Evolutionary conservation across 83 land plant genomes (phyloP), one percentile per base, ranked within the genome.

Genomic region (Picea abies): DNA sequence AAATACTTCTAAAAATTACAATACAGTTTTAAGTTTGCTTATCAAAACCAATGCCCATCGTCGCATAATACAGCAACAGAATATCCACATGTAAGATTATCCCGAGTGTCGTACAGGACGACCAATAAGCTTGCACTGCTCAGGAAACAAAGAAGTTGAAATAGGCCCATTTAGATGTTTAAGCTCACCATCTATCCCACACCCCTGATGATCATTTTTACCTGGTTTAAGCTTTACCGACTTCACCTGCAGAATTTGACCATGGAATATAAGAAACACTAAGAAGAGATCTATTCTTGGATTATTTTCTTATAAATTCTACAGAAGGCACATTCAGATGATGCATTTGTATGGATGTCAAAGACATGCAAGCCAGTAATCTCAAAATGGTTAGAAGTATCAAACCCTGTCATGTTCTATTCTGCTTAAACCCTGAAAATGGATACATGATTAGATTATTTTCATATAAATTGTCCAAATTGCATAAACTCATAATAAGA

Each of bases 101-200:
- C 1, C 39, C 17, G 60, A 44, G 16, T 52, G 56, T 6, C 41
- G 37, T 60, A 19, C 89, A 75, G 91, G 78, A 29, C 89, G 92
- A 60, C 97, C 97, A 85, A 95, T 95, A 29, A 95, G 91, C 66
- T 90, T 87, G 88, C 95, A 91, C 77, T 93, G 93, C 14, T 93
- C 91, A 16, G 94, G 91, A 80, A 93, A 90, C 79, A 95, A 60
- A 56, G 94, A 87, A 61, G 86, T 82, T 1, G 88, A 82, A 29
- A 95, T 87, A 67, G 92, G 96, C 37, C 94, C 95, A 72, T 90
- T 87, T 19, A 91, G 82, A 2, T 60, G 66, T 23, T 87, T 73
- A 25, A 95, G 91, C 72, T 95, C 97, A 67, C 97, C 97, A 85
- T 95, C 97, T 70, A 95, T 91, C 15, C 97, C 97, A 87, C 97